phyloP scores from a whole-genome alignment of 192 early-diverging fungal genomes.

The Phlyctochytrium bullatum region DNA sequence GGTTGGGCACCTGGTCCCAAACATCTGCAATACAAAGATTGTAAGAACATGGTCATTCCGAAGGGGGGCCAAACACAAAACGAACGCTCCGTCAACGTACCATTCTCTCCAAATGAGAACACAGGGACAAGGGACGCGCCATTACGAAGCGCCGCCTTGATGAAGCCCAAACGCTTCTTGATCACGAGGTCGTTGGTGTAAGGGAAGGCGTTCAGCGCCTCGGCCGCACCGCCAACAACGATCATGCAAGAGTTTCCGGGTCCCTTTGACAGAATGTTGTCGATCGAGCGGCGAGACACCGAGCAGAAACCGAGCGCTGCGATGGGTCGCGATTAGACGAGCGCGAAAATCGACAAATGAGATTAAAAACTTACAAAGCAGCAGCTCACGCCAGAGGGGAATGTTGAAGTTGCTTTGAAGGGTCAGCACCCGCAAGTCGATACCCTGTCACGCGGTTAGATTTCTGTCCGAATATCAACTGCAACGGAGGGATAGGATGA shows the following conservation, averaged over 20 bases:
- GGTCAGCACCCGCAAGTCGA: slow-evolving; percentile 76
- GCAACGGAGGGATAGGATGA: slow-evolving; percentile 4
- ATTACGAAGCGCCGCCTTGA: slow-evolving; percentile 80
- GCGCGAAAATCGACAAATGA: not conserved
- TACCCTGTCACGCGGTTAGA: slow-evolving; percentile 42
- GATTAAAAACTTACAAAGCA: slow-evolving; percentile 45
- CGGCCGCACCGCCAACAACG: slow-evolving; percentile 89
- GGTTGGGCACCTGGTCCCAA: slow-evolving; percentile 75
- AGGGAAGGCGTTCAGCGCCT: slow-evolving; percentile 50
- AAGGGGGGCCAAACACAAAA: not conserved
- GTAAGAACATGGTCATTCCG: too few relatives aligned
- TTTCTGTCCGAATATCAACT: not conserved
- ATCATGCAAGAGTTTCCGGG: slow-evolving; percentile 65
- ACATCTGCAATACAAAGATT: slow-evolving; percentile 57
- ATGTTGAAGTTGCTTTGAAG: slow-evolving; percentile 78
- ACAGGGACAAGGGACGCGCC: slow-evolving; percentile 84
- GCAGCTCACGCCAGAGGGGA: slow-evolving; percentile 82
- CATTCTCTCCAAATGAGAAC: slow-evolving; percentile 92
- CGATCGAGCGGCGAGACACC: slow-evolving; percentile 75
- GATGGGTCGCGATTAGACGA: not conserved
- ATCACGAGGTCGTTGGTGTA: slow-evolving; percentile 41
- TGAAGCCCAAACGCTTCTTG: slow-evolving; percentile 73
- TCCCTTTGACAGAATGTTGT: slow-evolving; percentile 38
- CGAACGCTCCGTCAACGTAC: not conserved
- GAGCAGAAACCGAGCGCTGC: slow-evolving; percentile 68